Conservation (phyloP, 2,329 filamentous ascomycete species). For the Alternaria metachromatica region DNA sequence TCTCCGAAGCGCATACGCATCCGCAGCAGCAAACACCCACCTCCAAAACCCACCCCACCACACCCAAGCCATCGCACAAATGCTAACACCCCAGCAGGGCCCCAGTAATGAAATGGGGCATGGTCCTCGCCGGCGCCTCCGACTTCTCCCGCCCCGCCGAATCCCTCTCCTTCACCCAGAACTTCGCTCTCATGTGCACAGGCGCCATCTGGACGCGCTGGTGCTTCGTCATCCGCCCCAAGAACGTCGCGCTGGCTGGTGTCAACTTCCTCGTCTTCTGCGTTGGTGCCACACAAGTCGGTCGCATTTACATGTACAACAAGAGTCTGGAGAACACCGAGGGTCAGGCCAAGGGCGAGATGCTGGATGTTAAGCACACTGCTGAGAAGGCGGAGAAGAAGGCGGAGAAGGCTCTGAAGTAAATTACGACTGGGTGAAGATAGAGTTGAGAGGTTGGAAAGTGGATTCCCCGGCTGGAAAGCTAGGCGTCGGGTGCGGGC, state of each 20-base stretch:
- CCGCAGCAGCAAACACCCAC: not conserved
- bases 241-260: slow-evolving; percentile 88
- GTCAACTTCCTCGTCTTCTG: slow-evolving; percentile 98
- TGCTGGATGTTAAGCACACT: slow-evolving; percentile 40
- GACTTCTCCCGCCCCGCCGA: slow-evolving; percentile 92
- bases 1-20: slow-evolving; percentile 11
- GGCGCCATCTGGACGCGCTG: slow-evolving; percentile 98
- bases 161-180: slow-evolving; percentile 92
- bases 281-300: slow-evolving; percentile 83
- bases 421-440: not conserved
- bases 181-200: slow-evolving; percentile 85
- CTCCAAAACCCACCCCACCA: not conserved
- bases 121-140: slow-evolving; percentile 89
- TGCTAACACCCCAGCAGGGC: slow-evolving; percentile 64
- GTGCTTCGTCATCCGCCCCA: slow-evolving; percentile 96
- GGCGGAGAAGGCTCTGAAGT: slow-evolving; percentile 17
- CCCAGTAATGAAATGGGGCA: slow-evolving; percentile 91
- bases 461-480: not conserved
- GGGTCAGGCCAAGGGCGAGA: slow-evolving; percentile 48
- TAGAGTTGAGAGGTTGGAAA: not conserved
- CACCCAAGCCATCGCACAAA: not conserved
- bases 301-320: slow-evolving; percentile 75
- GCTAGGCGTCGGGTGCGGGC: not conserved
- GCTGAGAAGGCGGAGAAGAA: slow-evolving; percentile 38
- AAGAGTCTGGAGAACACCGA: slow-evolving; percentile 62